Base-by-base conservation (phyloP, 2,329 filamentous ascomycete species). In the Verticillium isaacii region DNA sequence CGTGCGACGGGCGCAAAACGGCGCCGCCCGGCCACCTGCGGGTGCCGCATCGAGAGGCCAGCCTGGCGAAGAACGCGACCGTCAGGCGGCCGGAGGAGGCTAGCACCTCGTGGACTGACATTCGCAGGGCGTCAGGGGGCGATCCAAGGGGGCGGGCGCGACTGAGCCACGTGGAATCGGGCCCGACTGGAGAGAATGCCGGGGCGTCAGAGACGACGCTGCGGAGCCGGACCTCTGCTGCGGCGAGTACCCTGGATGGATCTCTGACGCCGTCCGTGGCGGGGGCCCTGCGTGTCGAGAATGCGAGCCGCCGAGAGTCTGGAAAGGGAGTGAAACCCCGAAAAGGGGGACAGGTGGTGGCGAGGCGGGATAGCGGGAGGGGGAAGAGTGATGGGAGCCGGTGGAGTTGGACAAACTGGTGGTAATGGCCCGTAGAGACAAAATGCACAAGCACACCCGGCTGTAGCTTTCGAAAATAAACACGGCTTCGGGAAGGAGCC, bases 11-110 rank as follows among this genome's bases (percentile, higher is more conserved):
- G 19, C 45, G 45, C 8, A 50, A 50, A 9, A 50, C 45, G n/a
- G 45, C 45, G 23, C 45, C 45, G 19, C 45, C 45, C 23, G 45
- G 19, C 9, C 45, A 14, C 4, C n/a, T 50, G 45, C 45, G 45
- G 12, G 57, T 65, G 12, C 64, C 64, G 23, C 58, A 57, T 25
- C 56, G 64, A 14, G 39, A 66, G 32, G 32, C 63, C 19, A 66
- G 64, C 25, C 59, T 66, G 12, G 37, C 58, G 37, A 63, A 60
- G 32, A 25, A 62, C 32, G 54, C 29, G 19, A 58, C 36, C 17
- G 52, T 61, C 6, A 41, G 36, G 32, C 45, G 59, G n/a, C 58
- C 59, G 32, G 59, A 63, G 15, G 12, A 32, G 9, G 19, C 60
- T 2, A 23, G 19, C 8, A 11, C 19, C 3, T 25, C 19, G 45